Conservation (phyloP, 768 basidiomycete genomes). For the Boletus bicolor region DNA sequence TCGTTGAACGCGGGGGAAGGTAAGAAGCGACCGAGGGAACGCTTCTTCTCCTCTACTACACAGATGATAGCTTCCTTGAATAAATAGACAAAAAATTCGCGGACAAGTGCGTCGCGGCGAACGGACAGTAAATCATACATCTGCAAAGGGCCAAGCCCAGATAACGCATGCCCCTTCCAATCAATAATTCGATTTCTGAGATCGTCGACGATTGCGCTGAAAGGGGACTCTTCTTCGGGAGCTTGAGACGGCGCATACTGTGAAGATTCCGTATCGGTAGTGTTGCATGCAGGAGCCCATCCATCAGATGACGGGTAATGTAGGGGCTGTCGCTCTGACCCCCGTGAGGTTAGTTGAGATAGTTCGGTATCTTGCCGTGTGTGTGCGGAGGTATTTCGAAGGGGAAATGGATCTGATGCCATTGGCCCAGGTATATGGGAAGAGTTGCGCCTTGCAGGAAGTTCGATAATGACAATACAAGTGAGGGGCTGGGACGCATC, state of each 20-base stretch:
- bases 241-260: constrained; percentile 24
- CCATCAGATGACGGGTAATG: constrained; percentile 19
- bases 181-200: constrained; percentile 87
- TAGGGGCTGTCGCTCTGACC: constrained; percentile 16
- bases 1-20: constrained; percentile 60
- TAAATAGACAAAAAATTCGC: constrained; percentile 95
- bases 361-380: constrained; percentile 24
- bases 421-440: constrained; percentile 54
- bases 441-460: constrained; percentile 68
- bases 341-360: constrained; percentile 9
- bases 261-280: constrained; percentile 32
- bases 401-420: constrained; percentile 44
- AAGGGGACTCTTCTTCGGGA: constrained; percentile 67
- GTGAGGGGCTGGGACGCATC: constrained; percentile 82
- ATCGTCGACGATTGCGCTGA: constrained; percentile 83
- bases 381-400: constrained; percentile 26
- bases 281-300: constrained; percentile 28
- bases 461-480: constrained; percentile 90
- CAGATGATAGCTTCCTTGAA: constrained; percentile 98
- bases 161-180: constrained; percentile 94
- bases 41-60: constrained; percentile 94
- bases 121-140: constrained; percentile 93
- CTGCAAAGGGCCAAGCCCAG: constrained; percentile 81
- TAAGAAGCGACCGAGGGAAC: constrained; percentile 70
- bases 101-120: constrained; percentile 81